Evolutionary conservation across 2,329 filamentous ascomycete genomes (phyloP).

Genomic region (Coleophoma cylindrospora): DNA sequence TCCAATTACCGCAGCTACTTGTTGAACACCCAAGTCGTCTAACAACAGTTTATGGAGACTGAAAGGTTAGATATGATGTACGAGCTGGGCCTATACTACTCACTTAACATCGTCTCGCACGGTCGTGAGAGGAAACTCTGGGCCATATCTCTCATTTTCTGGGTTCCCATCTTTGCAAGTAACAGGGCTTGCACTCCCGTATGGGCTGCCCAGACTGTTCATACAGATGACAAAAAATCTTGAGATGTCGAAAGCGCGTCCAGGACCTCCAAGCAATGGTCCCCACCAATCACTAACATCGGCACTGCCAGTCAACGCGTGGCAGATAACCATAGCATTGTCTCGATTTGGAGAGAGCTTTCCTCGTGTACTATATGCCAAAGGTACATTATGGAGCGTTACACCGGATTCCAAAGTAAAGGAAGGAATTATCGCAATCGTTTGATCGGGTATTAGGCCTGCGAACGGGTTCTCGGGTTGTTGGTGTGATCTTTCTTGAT

Average conservation of each 20-base stretch:
- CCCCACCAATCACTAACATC: constrained; percentile 90
- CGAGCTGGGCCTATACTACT: constrained; percentile 26
- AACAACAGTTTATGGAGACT: constrained; percentile 76
- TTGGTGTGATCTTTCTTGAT: constrained; percentile 29
- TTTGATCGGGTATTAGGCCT: constrained; percentile 79
- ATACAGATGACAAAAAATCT: constrained; percentile 83
- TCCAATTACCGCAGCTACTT: constrained; percentile 74
- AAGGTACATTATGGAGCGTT: constrained; percentile 68
- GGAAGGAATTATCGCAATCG: constrained; percentile 78
- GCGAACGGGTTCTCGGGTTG: constrained; percentile 93
- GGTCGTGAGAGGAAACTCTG: constrained; percentile 93
- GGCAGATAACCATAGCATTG: constrained; percentile 74
- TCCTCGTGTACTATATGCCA: constrained; percentile 64
- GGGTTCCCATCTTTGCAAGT: constrained; percentile 81
- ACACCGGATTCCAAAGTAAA: constrained; percentile 94
- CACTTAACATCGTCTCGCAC: constrained; percentile 94
- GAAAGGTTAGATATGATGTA: background rate
- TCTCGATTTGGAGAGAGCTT: constrained; percentile 52
- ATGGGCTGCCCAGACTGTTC: constrained; percentile 81
- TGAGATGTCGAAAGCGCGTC: constrained; percentile 74
- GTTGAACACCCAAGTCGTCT: constrained; percentile 73
- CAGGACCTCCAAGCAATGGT: constrained; percentile 71
- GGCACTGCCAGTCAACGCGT: constrained; percentile 79
- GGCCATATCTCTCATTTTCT: constrained; percentile 75
- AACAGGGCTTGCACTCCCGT: constrained; percentile 82